phyloP scores from a whole-genome alignment of 805 yeast genomes.

The Yarrowia yakushimensis region DNA sequence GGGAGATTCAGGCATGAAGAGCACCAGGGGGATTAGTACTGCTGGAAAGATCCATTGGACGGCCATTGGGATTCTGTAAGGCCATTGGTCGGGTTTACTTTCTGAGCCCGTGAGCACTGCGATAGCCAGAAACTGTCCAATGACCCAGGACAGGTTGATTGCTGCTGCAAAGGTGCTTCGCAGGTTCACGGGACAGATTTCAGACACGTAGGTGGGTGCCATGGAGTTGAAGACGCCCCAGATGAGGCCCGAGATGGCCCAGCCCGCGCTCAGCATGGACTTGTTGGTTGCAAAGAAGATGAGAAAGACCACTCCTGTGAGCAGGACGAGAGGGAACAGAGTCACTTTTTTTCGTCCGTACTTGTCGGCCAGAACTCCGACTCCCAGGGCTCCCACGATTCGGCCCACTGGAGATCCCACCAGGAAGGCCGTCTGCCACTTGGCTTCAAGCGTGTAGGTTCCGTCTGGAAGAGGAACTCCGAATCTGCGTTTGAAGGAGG shows the following conservation, averaged over 20 bases:
- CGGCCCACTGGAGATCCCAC: slow-evolving; percentile 42
- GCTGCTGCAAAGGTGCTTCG: background rate
- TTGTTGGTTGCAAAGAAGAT: background rate
- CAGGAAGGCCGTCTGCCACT: slow-evolving; percentile 36
- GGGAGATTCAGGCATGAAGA: background rate
- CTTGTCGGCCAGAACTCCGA: slow-evolving; percentile 46
- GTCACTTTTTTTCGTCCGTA: slow-evolving; percentile 47
- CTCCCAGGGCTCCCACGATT: slow-evolving; percentile 46
- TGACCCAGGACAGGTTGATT: background rate
- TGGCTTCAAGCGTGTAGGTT: slow-evolving; percentile 22
- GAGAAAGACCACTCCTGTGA: background rate
- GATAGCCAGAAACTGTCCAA: background rate
- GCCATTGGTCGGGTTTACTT: background rate
- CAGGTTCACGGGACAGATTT: background rate
- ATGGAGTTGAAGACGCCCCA: background rate
- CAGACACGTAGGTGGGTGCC: background rate
- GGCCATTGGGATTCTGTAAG: background rate
- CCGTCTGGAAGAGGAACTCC: slow-evolving; percentile 35
- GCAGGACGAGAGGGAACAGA: slow-evolving; percentile 24
- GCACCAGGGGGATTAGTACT: background rate
- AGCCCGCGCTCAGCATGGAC: background rate
- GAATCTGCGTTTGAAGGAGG: slow-evolving; percentile 43
- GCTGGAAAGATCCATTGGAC: background rate
- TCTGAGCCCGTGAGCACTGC: background rate
- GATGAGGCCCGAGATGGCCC: background rate